phyloP scores from a whole-genome alignment of 2,329 filamentous ascomycete species.

The Tolypocladium amazonense region DNA sequence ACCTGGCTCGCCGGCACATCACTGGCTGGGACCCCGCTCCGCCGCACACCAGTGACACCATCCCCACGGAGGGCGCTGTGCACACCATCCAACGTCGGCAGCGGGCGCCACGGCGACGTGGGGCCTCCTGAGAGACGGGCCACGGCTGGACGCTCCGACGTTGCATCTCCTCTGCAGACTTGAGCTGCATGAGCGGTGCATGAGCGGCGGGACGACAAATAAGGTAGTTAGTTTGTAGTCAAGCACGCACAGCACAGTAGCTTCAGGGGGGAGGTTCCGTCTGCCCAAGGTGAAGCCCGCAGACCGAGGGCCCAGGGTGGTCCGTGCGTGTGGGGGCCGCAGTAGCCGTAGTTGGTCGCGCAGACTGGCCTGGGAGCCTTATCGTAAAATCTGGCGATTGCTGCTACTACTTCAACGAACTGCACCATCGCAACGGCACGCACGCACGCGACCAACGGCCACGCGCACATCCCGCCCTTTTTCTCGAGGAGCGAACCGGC shows the following conservation, averaged over 20 bases:
- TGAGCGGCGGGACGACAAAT: neutral
- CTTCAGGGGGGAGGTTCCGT: no score
- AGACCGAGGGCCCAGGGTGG: neutral
- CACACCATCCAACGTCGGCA: neutral
- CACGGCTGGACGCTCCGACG: neutral
- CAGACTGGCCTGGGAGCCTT: no score
- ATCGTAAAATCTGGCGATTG: neutral
- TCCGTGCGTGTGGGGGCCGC: neutral
- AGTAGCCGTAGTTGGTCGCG: no score
- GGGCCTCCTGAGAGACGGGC: neutral
- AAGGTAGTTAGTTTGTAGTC: no score
- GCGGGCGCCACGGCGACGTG: neutral
- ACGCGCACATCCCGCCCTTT: neutral
- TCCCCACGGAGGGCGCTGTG: neutral
- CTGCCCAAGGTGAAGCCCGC: neutral
- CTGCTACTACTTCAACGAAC: neutral
- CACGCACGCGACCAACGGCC: no score
- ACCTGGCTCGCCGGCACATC: neutral
- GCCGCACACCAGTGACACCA: neutral
- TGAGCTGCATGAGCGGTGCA: neutral
- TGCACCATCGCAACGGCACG: neutral
- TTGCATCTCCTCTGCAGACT: neutral
- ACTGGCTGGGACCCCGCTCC: slow-evolving; percentile 1
- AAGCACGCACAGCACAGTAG: no score
- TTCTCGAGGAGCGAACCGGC: neutral